Base-by-base conservation (phyloP, 768 basidiomycete genomes). In the Leucosporidium yakuticum region DNA sequence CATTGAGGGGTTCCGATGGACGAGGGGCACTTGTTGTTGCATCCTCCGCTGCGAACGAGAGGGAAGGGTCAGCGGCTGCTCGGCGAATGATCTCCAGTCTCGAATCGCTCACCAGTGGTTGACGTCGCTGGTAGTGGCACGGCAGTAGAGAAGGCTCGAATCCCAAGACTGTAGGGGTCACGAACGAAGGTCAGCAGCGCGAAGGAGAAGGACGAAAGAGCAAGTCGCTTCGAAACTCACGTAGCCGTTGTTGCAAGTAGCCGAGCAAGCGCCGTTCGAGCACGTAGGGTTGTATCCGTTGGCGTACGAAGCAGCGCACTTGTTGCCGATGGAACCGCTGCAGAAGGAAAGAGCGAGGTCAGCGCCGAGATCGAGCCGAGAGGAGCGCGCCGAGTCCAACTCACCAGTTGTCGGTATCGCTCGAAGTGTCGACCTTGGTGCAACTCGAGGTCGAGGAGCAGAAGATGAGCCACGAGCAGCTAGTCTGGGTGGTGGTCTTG, bases 261-360 rank as follows among this genome's bases (percentile, higher is more conserved):
- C 34, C 47, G 63, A 27, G 62, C 69, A 70, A 19, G 25, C 20
- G 14, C 69, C 69, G 39, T n/a, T 27, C 7, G 23, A 36, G 65
- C 69, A 70, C 12, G 44, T 27, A 23, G 23, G 11, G 9, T 48
- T 57, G 47, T 63, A 32, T 25, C 69, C 69, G 58, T 70, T 60
- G 25, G 36, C 39, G 65, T 60, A 66, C 21, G 49, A 32, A 9
- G 50, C 4, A 14, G 50, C 23, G 58, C 69, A 70, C 39, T 47
- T 25, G 62, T 60, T 63, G n/a, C 69, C 69, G 62, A 60, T 25
- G 9, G 51, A 53, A 15, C 69, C 69, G 34, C 53, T 54, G 50
- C 9, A 51, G 21, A n/a, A 19, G 27, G 17, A n/a, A 9, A 29
- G 48, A 32, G 25, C 27, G 2, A 44, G 11, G 25, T 15, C 21